Conservation (phyloP, 208 protist species). For the Acanthamoeba lenticulata region DNA sequence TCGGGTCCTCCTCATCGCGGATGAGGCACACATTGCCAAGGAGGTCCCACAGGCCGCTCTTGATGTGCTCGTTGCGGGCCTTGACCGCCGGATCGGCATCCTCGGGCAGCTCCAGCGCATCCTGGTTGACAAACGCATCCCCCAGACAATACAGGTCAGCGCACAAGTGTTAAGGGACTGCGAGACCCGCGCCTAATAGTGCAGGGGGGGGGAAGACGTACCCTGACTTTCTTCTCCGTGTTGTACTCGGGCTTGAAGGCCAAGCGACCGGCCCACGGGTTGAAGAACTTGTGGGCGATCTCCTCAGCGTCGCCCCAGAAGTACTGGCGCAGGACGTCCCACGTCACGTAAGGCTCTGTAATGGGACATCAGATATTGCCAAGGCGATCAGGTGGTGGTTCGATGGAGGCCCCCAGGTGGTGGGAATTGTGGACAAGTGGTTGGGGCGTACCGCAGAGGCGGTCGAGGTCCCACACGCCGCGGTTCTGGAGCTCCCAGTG, state of each 20-base stretch:
- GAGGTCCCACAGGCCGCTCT: slow-evolving; percentile 46
- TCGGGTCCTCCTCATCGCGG: slow-evolving; percentile 70
- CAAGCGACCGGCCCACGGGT: background rate
- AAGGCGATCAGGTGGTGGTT: no score
- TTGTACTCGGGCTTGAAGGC: slow-evolving; percentile 77
- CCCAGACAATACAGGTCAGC: background rate
- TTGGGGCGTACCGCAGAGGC: slow-evolving; percentile 70
- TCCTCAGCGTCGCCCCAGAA: slow-evolving; percentile 74
- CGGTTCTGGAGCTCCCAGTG: slow-evolving; percentile 71
- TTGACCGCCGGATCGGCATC: background rate
- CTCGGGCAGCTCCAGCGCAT: slow-evolving; percentile 52
- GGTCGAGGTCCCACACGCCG: slow-evolving; percentile 79
- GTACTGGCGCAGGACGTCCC: slow-evolving; percentile 70
- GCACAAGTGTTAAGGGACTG: background rate
- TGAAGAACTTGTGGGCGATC: slow-evolving; percentile 69
- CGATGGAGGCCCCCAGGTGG: no score
- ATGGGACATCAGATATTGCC: background rate
- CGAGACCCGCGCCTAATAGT: background rate
- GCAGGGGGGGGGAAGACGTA: background rate
- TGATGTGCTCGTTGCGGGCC: slow-evolving; percentile 23
- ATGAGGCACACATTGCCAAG: slow-evolving; percentile 77
- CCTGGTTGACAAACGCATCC: background rate
- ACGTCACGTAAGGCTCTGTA: slow-evolving; percentile 77
- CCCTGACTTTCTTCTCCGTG: slow-evolving; percentile 72
- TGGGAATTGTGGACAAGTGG: no score